Base-by-base conservation (phyloP, 2,329 filamentous ascomycete genomes). In the Apiospora marii region DNA sequence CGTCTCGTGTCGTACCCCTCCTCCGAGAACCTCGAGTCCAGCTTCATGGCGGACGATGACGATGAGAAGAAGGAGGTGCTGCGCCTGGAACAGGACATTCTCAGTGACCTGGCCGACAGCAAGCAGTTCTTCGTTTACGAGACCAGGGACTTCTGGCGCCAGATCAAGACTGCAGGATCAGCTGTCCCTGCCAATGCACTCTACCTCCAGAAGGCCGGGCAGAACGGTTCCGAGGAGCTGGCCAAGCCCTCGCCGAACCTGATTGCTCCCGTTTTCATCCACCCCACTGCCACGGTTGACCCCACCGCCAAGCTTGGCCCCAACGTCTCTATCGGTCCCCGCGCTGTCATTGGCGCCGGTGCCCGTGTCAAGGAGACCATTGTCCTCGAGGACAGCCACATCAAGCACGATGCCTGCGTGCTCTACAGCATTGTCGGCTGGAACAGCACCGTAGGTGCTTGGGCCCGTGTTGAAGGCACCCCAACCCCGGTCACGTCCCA, bases 141-240 rank as follows among this genome's bases (percentile, higher is more conserved):
- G 87, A 98, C 96, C 76, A 97, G 97, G 86, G 96, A 98, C 83
- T 99, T 99, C 84, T 99, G 96, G 96, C 94, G 96, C 78, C 96
- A 99, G 88, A 98, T 99, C 90, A 99, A 99, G 90, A 98, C 96
- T 1, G 96, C 96, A 73, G 96, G 96, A 73, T 98, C 96, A 7
- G 96, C 96, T 69, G 95, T 99, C 41, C 96, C 96, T 22, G 96
- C 96, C 75, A 98, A 98, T 80, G 96, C 96, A 19, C 90, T 99
- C 46, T 99, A 99, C 85, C 91, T 99, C 71, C 94, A 97, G 82
- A 94, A 98, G 86, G 96, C 96, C 27, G 93, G 93, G 87, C 96
- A 98, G 84, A 89, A 88, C 64, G 91, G 91, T 77, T 94, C 94
- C 51, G 88, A 91, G 70, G 96, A 98, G 85, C 92, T 98, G 70